A percentile compares a stretch with the other conserved stretches of the same genome.
phyloP scores from a whole-genome alignment of 2,329 filamentous ascomycete species.

The Botrytis deweyae region DNA sequence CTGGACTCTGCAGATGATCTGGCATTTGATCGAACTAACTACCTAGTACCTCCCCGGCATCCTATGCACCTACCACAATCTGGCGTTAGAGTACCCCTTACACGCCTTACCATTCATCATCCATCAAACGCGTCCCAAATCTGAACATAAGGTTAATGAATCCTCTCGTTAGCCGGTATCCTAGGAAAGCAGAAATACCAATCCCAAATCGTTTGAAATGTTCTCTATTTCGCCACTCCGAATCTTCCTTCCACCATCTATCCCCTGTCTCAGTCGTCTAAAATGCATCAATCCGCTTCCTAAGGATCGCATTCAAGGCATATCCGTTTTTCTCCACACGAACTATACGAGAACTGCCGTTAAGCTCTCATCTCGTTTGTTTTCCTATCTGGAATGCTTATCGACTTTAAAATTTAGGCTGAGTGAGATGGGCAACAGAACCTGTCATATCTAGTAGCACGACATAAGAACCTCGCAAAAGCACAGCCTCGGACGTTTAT shows the following conservation, averaged over 20 bases:
- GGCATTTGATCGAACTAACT: neutral
- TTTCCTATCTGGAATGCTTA: constrained; percentile 3
- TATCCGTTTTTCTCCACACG: neutral
- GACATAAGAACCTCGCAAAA: neutral
- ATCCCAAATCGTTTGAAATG: neutral
- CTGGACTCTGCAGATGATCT: neutral
- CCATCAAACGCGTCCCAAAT: neutral
- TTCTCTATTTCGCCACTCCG: neutral
- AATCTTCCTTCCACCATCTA: neutral
- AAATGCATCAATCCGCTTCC: neutral
- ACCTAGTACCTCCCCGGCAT: neutral
- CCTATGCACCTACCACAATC: constrained; percentile 9
- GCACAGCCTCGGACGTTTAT: constrained; percentile 10
- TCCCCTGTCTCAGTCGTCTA: neutral
- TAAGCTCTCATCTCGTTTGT: neutral
- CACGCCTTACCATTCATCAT: constrained; percentile 3
- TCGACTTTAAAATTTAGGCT: neutral
- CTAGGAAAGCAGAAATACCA: neutral
- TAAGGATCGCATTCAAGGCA: neutral
- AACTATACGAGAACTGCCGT: constrained; percentile 16
- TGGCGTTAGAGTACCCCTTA: neutral
- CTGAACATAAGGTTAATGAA: neutral
- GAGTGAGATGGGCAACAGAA: constrained; percentile 4
- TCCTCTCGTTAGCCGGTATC: neutral
- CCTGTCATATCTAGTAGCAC: neutral